Evolutionary conservation across 2,329 filamentous ascomycete genomes (phyloP), one percentile per base, ranked within the genome.

Genomic region (Xylariaceae sp.): DNA sequence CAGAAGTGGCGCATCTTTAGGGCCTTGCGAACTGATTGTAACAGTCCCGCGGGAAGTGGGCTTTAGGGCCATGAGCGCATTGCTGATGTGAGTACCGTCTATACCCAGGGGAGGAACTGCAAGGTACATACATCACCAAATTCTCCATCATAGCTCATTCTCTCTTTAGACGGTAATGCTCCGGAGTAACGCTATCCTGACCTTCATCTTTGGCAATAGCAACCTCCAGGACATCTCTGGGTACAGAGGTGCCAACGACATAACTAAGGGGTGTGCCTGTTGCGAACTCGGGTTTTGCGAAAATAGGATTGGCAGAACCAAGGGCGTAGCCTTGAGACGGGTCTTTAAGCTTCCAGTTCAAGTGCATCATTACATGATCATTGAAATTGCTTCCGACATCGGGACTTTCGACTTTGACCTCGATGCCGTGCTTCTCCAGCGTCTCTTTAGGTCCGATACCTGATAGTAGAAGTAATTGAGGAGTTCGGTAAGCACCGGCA

Each of bases 121-220:
- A 3, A 53, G n/a, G n/a, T n/a, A n/a, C 4, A 40, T 60, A 59
- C 38, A 60, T 42, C 20, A 60, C 42, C 2, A 61, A 37, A 20
- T 45, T 57, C 42, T 61, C 60, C 47, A 58, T 54, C 38, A 60
- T 38, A 5, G 53, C 52, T 29, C 50, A 52, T 16, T 50, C 35
- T 33, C 48, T 44, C 25, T 51, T 53, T 2, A 59, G 49, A 14
- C 58, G 43, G 22, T 49, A 47, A 27, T 60, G 56, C 22, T 50
- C 34, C 5, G 40, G 42, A n/a, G 35, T 19, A 10, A 42, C 42
- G n/a, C 44, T 44, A 12, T 42, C 23, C 16, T 41, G 34, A 16
- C 56, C 54, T 29, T 59, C 57, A 29, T 61, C 57, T 42, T 54
- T 50, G n/a, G 50, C 45, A 20, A 57, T 55, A 3, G 56, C 57